Conservation (phyloP, 768 basidiomycete species). For the Chalciporus chontae region DNA sequence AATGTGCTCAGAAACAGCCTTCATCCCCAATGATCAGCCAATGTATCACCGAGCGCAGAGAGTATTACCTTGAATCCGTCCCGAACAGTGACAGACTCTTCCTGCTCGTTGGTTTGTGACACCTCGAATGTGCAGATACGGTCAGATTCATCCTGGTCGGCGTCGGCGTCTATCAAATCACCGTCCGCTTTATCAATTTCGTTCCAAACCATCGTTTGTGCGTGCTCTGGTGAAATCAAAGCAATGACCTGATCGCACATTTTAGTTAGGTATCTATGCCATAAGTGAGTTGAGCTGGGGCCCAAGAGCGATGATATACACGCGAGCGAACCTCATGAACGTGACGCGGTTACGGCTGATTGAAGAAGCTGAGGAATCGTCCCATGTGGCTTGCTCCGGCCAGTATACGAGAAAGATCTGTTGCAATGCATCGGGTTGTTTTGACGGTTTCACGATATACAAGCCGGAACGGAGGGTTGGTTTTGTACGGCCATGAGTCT, state of each 20-base stretch:
- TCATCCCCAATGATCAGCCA: background rate
- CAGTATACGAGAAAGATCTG: slow-evolving; percentile 47
- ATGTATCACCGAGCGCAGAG: background rate
- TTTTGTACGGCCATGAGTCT: slow-evolving; percentile 1
- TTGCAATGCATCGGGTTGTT: background rate
- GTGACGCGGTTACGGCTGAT: slow-evolving; percentile 41
- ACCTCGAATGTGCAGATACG: slow-evolving; percentile 55
- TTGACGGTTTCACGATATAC: slow-evolving; percentile 10
- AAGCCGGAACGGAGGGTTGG: slow-evolving; percentile 21
- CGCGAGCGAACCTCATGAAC: background rate
- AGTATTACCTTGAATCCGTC: slow-evolving; percentile 44
- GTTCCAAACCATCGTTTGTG: slow-evolving; percentile 42
- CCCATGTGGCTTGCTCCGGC: slow-evolving; percentile 56
- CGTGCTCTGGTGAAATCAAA: slow-evolving; percentile 48
- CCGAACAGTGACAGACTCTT: slow-evolving; percentile 43
- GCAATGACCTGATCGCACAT: slow-evolving; percentile 53
- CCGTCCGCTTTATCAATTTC: slow-evolving; percentile 25
- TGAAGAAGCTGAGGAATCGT: slow-evolving; percentile 40
- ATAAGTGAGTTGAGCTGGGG: background rate
- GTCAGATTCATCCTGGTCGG: slow-evolving; percentile 40
- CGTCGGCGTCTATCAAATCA: slow-evolving; percentile 17
- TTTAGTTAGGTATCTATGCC: slow-evolving; percentile 48
- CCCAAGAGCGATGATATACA: background rate
- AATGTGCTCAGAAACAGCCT: slow-evolving; percentile 16
- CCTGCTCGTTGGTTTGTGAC: slow-evolving; percentile 50